These are phyloP conservation scores for Solanum rostratum DNA, from an alignment of 257 asterid species.

Conservation along the genomic window DNA sequence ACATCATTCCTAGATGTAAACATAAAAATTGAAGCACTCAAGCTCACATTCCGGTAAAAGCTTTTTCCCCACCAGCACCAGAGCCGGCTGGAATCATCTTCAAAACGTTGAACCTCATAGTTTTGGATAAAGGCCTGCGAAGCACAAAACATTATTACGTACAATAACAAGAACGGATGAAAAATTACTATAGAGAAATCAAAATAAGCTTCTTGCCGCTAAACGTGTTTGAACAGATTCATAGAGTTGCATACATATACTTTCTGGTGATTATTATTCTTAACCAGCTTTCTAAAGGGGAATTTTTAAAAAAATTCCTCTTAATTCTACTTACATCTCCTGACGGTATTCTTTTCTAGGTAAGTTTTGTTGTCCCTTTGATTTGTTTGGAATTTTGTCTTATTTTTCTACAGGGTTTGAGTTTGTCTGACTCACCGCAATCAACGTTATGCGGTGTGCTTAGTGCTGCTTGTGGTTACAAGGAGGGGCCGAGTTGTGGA, in stretches of 20 bases:
- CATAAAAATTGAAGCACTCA: neutral
- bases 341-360: too few relatives aligned
- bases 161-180: neutral
- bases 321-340: too few relatives aligned
- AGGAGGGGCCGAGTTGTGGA: conserved; percentile 29
- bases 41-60: neutral
- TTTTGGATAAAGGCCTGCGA: conserved; percentile 28
- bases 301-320: too few relatives aligned
- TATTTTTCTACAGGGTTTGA: conserved; percentile 13
- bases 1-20: neutral
- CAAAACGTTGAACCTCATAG: conserved; percentile 29
- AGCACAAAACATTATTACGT: neutral
- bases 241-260: too few relatives aligned
- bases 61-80: conserved; percentile 23
- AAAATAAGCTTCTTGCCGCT: neutral
- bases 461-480: conserved; percentile 3
- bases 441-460: conserved; percentile 39
- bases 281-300: too few relatives aligned
- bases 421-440: conserved; percentile 60
- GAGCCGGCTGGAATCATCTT: conserved; percentile 34
- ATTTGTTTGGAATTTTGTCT: neutral
- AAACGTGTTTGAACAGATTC: neutral
- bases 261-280: too few relatives aligned
- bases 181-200: neutral
- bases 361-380: neutral